phyloP scores from a whole-genome alignment of 129 eudicot genomes.

The Lactuca sativa region DNA sequence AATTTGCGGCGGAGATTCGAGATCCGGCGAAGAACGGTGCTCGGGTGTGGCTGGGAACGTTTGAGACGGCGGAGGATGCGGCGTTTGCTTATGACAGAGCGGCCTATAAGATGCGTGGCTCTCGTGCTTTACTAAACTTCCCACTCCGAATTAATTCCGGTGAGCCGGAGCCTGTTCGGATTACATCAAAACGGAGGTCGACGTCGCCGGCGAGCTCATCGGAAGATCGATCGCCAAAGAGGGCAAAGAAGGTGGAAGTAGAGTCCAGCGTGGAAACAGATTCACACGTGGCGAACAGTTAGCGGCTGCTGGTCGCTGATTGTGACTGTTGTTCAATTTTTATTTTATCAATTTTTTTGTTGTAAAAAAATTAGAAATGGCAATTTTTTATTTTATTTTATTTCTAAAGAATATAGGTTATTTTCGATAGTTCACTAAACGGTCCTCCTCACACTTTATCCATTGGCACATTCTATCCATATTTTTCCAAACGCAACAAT shows the following conservation, averaged over 20 bases:
- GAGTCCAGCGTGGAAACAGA: not conserved
- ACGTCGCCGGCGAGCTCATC: conserved; percentile 37
- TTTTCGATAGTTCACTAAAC: not conserved
- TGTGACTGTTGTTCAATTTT: not conserved
- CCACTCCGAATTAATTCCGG: conserved; percentile 80
- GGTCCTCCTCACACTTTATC: not conserved
- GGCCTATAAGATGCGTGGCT: conserved; percentile 77
- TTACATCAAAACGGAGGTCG: conserved; percentile 48
- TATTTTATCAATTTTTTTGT: not conserved
- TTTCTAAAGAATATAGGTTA: not conserved
- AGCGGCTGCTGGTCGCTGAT: conserved; percentile 10
- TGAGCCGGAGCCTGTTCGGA: conserved; percentile 79
- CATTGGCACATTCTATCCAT: not conserved
- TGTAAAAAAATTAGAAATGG: conserved; percentile 14
- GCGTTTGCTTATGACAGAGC: conserved; percentile 80
- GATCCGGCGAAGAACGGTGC: conserved; percentile 88
- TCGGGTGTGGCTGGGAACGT: conserved; percentile 85
- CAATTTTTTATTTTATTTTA: conserved; percentile 8
- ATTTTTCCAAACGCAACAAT: too few species aligned
- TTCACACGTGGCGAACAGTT: conserved; percentile 11
- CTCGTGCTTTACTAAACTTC: conserved; percentile 77
- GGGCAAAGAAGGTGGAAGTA: conserved; percentile 33
- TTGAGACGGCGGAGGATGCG: conserved; percentile 84
- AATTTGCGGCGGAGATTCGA: conserved; percentile 84
- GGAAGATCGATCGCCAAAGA: conserved; percentile 41